Evolutionary conservation across 176 grass and related monocot species (phyloP).

Genomic region (Hordeum vulgare): MorexV3_pseudomolecules_assembly NC_058520.1:534540058-534540557

Average conservation of each 20-base stretch:
- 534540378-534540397: too few relatives aligned
- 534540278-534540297: neutral
- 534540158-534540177: neutral
- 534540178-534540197: slow-evolving; percentile 10
- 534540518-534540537: too few relatives aligned
- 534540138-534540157: slow-evolving; percentile 23
- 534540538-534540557: too few relatives aligned
- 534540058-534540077: neutral
- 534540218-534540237: neutral
- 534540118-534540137: neutral
- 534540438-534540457: too few relatives aligned
- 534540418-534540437: too few relatives aligned
- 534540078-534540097: slow-evolving; percentile 19
- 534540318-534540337: neutral
- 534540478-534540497: too few relatives aligned
- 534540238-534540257: neutral
- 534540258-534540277: neutral
- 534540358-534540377: too few relatives aligned
- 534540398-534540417: too few relatives aligned
- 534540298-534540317: neutral
- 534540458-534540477: too few relatives aligned
- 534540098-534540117: neutral
- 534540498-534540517: too few relatives aligned
- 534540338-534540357: too few relatives aligned
- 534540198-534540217: neutral